Conservation (phyloP, 2,329 filamentous ascomycete genomes). For the Fusarium sambucinum region DNA sequence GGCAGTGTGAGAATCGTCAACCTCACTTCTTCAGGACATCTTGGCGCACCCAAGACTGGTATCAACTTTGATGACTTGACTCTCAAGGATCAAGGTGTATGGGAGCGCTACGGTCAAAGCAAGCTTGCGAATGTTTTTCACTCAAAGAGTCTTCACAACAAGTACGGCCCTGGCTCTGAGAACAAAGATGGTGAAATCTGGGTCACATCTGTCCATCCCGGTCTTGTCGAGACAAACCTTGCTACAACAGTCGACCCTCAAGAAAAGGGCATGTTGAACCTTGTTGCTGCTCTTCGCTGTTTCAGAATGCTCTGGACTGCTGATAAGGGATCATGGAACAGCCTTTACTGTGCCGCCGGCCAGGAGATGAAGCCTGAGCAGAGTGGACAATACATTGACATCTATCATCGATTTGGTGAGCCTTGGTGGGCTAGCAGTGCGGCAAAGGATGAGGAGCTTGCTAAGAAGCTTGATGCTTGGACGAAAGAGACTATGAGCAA, state of each 20-base stretch:
- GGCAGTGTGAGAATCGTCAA: constrained; percentile 36
- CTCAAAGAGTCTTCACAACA: constrained; percentile 20
- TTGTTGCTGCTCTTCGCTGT: background rate
- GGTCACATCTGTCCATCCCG: constrained; percentile 30
- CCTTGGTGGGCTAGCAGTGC: constrained; percentile 25
- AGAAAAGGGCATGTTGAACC: background rate
- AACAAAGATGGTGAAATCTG: constrained; percentile 31
- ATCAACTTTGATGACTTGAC: constrained; percentile 25
- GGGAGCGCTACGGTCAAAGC: constrained; percentile 33
- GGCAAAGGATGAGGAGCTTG: constrained; percentile 28
- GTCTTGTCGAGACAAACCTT: constrained; percentile 30
- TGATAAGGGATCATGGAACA: constrained; percentile 37
- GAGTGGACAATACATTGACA: constrained; percentile 34
- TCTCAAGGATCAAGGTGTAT: background rate
- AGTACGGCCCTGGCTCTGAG: constrained; percentile 27
- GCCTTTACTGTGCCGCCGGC: constrained; percentile 31
- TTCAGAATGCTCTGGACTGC: constrained; percentile 16
- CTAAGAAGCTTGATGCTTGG: constrained; percentile 34
- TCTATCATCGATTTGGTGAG: constrained; percentile 20
- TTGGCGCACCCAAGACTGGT: constrained; percentile 22
- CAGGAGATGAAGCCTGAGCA: constrained; percentile 26
- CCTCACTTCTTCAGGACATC: constrained; percentile 29
- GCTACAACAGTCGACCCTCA: background rate
- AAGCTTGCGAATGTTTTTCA: constrained; percentile 41
- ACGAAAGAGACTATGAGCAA: constrained; percentile 25